A percentile compares a stretch with the other conserved stretches of the same genome.
Conservation (phyloP, 306 rosid species). For the Cucumis hystrix region DNA sequence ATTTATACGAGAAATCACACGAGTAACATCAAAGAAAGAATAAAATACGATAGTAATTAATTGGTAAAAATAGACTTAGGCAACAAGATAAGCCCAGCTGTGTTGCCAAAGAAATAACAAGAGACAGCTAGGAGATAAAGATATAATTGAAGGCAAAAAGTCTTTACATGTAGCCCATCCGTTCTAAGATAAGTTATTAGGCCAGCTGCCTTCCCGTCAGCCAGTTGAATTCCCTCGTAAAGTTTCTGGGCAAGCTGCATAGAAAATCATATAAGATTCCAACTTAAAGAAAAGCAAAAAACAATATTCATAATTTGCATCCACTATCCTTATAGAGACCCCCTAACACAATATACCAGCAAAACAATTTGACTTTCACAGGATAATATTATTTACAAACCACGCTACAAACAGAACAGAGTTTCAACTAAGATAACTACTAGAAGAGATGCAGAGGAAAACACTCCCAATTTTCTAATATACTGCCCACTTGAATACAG, state of each 20-base stretch:
- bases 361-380: not conserved
- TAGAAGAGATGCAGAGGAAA: not conserved
- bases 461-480: not conserved
- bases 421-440: not conserved
- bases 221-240: slow-evolving; percentile 82
- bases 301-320: not conserved
- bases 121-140: not conserved
- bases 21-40: not conserved
- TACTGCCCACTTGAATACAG: not conserved
- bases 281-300: not conserved
- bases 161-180: slow-evolving; percentile 87
- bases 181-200: slow-evolving; percentile 82
- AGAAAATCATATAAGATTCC: slow-evolving; percentile 6
- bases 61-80: not conserved
- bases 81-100: not conserved
- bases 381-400: not conserved
- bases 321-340: not conserved
- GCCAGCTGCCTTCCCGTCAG: slow-evolving; percentile 65
- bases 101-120: not conserved
- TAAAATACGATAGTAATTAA: not conserved
- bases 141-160: slow-evolving; percentile 30
- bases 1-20: not conserved
- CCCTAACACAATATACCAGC: not conserved
- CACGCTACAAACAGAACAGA: not conserved
- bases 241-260: slow-evolving; percentile 95